Percentiles rank a stretch among this genome's conserved stretches.
These are phyloP conservation scores for Lepidium sativum DNA, from an alignment of 345 rosid genomes.

Conservation along the genomic window DNA sequence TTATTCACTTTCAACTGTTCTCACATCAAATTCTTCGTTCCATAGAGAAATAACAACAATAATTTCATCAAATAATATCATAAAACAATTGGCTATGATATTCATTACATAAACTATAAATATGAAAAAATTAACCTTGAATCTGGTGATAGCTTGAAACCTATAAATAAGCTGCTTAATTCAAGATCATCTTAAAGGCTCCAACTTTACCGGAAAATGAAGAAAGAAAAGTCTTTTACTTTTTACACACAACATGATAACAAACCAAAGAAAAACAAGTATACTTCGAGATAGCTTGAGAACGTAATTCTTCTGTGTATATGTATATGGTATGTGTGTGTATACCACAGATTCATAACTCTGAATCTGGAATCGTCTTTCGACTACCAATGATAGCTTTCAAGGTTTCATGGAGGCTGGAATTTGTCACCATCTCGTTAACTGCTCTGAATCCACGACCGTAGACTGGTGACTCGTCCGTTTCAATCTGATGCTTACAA, in stretches of 20 bases:
- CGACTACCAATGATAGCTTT: neutral
- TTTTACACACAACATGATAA: neutral
- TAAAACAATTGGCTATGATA: too few species aligned
- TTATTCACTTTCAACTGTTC: too few species aligned
- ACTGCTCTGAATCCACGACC: conserved; percentile 71
- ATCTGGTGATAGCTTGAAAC: too few species aligned
- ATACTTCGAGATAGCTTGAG: neutral
- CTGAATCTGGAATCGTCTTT: neutral
- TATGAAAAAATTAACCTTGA: too few species aligned
- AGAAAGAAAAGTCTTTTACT: neutral
- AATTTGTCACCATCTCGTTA: conserved; percentile 38
- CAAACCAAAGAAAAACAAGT: neutral
- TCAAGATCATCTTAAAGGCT: neutral
- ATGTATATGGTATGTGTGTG: neutral
- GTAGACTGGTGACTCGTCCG: conserved; percentile 65
- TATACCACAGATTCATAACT: neutral
- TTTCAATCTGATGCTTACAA: conserved; percentile 63
- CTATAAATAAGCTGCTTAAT: neutral
- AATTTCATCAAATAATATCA: too few species aligned
- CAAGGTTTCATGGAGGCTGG: conserved; percentile 49
- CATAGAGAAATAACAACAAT: too few species aligned
- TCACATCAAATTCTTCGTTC: too few species aligned
- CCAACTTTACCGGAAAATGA: neutral
- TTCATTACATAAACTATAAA: too few species aligned
- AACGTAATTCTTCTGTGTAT: neutral